Base-by-base conservation (phyloP, 164 flowering plant genomes). In the Cinnamomum chago region DNA sequence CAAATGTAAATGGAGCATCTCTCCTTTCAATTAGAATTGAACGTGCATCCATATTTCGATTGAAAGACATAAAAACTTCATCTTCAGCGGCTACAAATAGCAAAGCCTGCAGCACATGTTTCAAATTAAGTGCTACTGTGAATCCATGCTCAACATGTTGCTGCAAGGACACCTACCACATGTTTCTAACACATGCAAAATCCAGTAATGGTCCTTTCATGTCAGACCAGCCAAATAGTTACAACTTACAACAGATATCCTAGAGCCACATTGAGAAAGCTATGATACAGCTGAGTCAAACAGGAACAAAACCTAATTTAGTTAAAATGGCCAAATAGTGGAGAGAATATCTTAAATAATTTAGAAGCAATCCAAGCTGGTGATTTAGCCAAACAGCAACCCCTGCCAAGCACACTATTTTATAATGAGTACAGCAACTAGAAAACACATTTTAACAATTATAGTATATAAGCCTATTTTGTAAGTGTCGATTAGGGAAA, bases 1-100 rank as follows among this genome's bases (percentile, higher is more conserved):
- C 79, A 67, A 76, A 65, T 20, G 78, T 68, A 7, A 65, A 67
- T 22, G 81, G 73, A 30, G 70, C 71, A 40, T 78, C 83, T 67
- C 75, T 81, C 80, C 86, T 82, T 79, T 90, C 94, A 73, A n/a
- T 80, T n/a, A 51, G 67, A 58, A 83, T 47, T 11, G 88, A 90
- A 58, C 28, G 75, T 60, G 83, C 81, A 78, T 90, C 91, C 83
- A 79, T 84, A 73, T 85, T 85, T 67, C 87, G 78, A 47, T 87
- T 83, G 70, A 79, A 77, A 64, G 89, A 85, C 80, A 84, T 76
- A 70, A 83, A 89, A 15, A 89, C 91, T 82, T 90, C 92, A 83
- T 90, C 92, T 80, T 90, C 94, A 70, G 92, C 92, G 25, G 91
- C 90, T 70, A 86, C 68, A 71, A 81, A 86, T 22, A 90, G 79